Percentiles rank a stretch among this genome's conserved stretches.
Conservation (phyloP, 2,329 filamentous ascomycete species). For the Pseudogymnoascus sp. region DNA sequence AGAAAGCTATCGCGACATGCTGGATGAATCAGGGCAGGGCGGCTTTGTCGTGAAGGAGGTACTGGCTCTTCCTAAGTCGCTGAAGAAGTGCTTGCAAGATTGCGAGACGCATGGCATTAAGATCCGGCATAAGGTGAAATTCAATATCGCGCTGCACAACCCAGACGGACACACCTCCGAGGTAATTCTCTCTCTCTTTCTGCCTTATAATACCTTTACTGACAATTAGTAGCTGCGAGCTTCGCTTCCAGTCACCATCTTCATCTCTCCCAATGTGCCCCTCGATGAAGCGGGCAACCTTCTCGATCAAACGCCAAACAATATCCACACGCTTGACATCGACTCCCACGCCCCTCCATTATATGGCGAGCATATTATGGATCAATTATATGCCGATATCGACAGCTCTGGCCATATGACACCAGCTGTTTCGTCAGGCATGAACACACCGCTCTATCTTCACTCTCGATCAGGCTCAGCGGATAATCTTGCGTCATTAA, state of each 20-base stretch:
- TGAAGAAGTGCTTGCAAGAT: constrained; percentile 82
- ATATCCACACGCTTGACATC: constrained; percentile 41
- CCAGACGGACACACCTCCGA: constrained; percentile 93
- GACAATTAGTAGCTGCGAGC: constrained; percentile 60
- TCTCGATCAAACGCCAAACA: constrained; percentile 49
- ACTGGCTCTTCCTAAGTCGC: constrained; percentile 68
- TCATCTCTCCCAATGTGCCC: constrained; percentile 89
- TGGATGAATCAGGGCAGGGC: constrained; percentile 60
- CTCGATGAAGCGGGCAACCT: constrained; percentile 83
- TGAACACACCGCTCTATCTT: constrained; percentile 71
- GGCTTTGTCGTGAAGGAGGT: constrained; percentile 56
- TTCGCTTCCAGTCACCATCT: constrained; percentile 83
- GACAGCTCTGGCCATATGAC: constrained; percentile 77
- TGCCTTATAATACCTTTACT: constrained; percentile 1
- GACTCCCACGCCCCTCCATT: constrained; percentile 73
- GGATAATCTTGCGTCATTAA: constrained; percentile 66
- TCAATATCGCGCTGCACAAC: constrained; percentile 86
- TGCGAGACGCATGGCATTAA: constrained; percentile 85
- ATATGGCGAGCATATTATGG: constrained; percentile 84
- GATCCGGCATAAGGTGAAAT: constrained; percentile 83
- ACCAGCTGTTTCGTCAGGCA: constrained; percentile 58
- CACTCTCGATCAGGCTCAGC: constrained; percentile 68
- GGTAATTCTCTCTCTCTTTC: constrained; percentile 38
- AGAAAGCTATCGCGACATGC: constrained; percentile 62
- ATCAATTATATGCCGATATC: constrained; percentile 83